These are phyloP conservation scores for Calonectria naviculata DNA, from an alignment of 2,329 filamentous ascomycete species.

Conservation along the genomic window DNA sequence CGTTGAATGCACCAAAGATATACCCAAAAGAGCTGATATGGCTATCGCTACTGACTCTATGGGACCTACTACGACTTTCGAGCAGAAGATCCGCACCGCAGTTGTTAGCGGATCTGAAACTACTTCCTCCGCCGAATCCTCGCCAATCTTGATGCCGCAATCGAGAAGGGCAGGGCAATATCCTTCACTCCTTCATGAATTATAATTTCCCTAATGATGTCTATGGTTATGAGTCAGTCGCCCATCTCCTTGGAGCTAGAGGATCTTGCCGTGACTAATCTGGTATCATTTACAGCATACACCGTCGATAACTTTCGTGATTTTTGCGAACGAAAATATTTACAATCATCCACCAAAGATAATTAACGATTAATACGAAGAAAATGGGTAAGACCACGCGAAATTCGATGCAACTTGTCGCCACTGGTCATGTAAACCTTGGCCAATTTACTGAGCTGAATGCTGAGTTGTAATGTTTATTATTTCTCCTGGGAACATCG, in stretches of 20 bases:
- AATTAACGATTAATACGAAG: too few relatives aligned
- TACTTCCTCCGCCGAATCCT: background rate
- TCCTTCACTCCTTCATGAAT: background rate
- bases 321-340: background rate
- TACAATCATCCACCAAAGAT: background rate
- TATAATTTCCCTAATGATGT: background rate
- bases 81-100: background rate
- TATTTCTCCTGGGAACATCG: too few relatives aligned
- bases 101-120: background rate
- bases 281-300: background rate
- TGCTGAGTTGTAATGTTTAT: too few relatives aligned
- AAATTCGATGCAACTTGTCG: too few relatives aligned
- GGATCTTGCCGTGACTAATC: background rate
- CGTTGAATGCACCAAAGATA: background rate
- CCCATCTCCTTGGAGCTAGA: too few relatives aligned
- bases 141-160: background rate
- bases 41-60: background rate
- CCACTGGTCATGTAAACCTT: too few relatives aligned
- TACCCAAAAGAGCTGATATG: background rate
- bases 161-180: background rate
- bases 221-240: background rate
- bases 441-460: too few relatives aligned
- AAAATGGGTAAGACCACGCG: too few relatives aligned
- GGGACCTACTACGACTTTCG: background rate
- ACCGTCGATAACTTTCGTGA: background rate